phyloP scores from a whole-genome alignment of 805 yeast genomes.

The Kluyveromyces aestuarii region DNA sequence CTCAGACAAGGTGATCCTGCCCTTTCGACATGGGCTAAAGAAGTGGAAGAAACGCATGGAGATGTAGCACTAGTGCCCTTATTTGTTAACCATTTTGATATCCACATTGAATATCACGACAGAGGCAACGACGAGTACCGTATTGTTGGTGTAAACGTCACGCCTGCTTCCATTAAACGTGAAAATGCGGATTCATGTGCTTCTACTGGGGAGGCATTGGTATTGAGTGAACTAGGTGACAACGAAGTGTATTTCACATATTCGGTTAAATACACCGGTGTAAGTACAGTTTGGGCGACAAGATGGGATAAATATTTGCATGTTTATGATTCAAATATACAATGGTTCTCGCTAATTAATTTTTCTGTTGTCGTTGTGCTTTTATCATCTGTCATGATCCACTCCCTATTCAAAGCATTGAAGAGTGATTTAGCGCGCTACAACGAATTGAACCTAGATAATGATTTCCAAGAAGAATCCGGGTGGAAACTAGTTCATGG shows the following conservation, averaged over 20 bases:
- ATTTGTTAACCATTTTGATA: constrained; percentile 73
- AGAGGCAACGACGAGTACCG: constrained; percentile 60
- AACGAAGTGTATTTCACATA: constrained; percentile 73
- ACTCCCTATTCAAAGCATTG: constrained; percentile 69
- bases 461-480: constrained; percentile 81
- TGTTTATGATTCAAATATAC: constrained; percentile 85
- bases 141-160: constrained; percentile 83
- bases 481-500: constrained; percentile 98
- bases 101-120: constrained; percentile 73
- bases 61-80: constrained; percentile 33
- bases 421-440: constrained; percentile 80
- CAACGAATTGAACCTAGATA: constrained; percentile 81
- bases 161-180: constrained; percentile 51
- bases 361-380: constrained; percentile 74
- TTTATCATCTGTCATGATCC: constrained; percentile 68
- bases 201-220: constrained; percentile 32
- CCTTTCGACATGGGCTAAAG: constrained; percentile 4
- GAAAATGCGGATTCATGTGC: constrained; percentile 30
- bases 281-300: constrained; percentile 87
- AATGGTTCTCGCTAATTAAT: constrained; percentile 89
- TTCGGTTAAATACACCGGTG: constrained; percentile 62
- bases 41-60: constrained; percentile 11
- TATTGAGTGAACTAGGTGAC: constrained; percentile 40
- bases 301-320: constrained; percentile 97
- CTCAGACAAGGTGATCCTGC: constrained; percentile 7